A percentile compares a stretch with the other conserved stretches of the same genome.
Evolutionary conservation across 108 stramenopile genomes (phyloP).

Genomic region (Skeletonema grethae): DNA sequence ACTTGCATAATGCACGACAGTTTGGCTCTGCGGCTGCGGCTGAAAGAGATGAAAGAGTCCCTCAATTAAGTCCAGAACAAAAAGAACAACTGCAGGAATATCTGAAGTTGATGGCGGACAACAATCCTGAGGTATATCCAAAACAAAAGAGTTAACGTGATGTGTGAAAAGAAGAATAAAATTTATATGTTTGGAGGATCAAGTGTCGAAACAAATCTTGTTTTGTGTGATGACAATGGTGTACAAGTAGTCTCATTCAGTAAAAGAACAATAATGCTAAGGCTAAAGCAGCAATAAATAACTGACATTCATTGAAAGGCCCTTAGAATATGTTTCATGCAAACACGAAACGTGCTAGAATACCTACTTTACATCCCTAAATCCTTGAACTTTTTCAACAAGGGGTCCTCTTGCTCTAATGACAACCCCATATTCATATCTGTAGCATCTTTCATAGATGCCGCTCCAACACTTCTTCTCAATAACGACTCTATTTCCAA

Average conservation of each 20-base stretch:
- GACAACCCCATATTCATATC: constrained; percentile 39
- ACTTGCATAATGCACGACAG: constrained; percentile 59
- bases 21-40: constrained; percentile 58
- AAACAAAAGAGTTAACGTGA: neutral
- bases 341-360: too few species aligned
- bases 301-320: too few species aligned
- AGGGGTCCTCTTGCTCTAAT: constrained; percentile 68
- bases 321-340: too few species aligned
- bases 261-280: neutral
- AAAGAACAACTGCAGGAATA: constrained; percentile 65
- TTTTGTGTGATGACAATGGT: neutral
- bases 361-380: constrained; percentile 50
- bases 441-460: constrained; percentile 46
- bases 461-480: constrained; percentile 70
- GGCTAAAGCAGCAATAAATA: too few species aligned
- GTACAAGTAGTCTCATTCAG: neutral
- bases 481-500: constrained; percentile 74
- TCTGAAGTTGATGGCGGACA: constrained; percentile 60
- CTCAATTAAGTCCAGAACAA: constrained; percentile 65
- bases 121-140: constrained; percentile 47
- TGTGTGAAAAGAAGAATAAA: neutral
- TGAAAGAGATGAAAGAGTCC: constrained; percentile 58
- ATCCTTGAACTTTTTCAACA: constrained; percentile 78
- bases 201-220: neutral
- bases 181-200: too few species aligned